These are phyloP conservation scores for Binderoboletus segoi DNA, from an alignment of 1,284 basidiomycete species.

Conservation along the genomic window DNA sequence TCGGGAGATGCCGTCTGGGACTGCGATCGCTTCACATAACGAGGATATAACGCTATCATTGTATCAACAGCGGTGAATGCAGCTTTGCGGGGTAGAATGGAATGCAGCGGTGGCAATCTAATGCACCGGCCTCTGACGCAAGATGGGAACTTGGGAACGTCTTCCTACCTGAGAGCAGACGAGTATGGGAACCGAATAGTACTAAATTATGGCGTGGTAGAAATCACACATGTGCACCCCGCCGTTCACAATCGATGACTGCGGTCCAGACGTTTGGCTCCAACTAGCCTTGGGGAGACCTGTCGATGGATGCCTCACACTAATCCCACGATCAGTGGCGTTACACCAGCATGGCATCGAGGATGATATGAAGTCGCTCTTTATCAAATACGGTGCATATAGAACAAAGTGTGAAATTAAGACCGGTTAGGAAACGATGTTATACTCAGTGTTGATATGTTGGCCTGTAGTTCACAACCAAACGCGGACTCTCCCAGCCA, in stretches of 20 bases:
- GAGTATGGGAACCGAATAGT: too few species aligned
- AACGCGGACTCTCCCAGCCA: background rate
- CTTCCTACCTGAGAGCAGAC: too few species aligned
- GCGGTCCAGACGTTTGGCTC: background rate
- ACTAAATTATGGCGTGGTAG: background rate
- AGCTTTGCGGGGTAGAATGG: too few species aligned
- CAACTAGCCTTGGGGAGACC: background rate
- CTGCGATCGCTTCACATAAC: too few species aligned
- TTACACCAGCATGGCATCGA: background rate
- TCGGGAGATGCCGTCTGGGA: background rate
- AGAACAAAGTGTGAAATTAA: background rate
- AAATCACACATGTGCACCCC: background rate
- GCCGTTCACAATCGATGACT: conserved; percentile 1
- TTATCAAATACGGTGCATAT: background rate
- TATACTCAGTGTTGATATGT: background rate
- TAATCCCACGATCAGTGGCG: background rate
- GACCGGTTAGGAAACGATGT: conserved; percentile 1
- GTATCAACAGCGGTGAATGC: too few species aligned
- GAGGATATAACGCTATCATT: too few species aligned
- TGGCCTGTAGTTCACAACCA: background rate
- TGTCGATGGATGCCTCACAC: background rate
- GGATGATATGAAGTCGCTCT: background rate
- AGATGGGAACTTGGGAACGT: too few species aligned
- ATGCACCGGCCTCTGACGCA: too few species aligned
- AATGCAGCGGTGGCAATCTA: too few species aligned